A percentile compares a stretch with the other conserved stretches of the same genome.
Conservation (phyloP, 2,329 filamentous ascomycete genomes). For the Ophiostoma sp. region DNA sequence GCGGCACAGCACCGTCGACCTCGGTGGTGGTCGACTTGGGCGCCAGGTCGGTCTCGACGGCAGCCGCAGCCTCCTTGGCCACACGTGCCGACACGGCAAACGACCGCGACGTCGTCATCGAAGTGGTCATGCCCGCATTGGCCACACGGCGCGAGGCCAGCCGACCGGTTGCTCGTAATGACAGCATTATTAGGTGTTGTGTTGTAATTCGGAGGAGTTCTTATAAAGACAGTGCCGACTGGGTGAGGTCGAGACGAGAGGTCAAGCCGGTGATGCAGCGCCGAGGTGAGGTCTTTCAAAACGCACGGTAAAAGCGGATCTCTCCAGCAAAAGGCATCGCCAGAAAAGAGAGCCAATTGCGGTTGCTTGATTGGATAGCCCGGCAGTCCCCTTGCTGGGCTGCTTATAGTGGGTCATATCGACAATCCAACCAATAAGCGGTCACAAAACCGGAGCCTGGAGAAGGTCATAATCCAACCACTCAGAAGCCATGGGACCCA, state of each 20-base stretch:
- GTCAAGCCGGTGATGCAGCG: neutral
- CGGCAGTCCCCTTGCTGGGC: slow-evolving; percentile 3
- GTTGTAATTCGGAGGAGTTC: neutral
- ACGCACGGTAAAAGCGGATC: slow-evolving; percentile 15
- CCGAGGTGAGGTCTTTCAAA: slow-evolving; percentile 18
- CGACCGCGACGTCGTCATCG: slow-evolving; percentile 36
- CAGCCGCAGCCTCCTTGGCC: slow-evolving; percentile 40
- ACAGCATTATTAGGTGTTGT: slow-evolving; percentile 41
- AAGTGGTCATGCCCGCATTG: neutral
- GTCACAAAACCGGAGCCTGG: neutral
- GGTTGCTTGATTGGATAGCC: slow-evolving; percentile 14
- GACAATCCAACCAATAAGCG: neutral
- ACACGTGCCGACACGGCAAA: slow-evolving; percentile 47
- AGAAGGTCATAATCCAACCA: neutral
- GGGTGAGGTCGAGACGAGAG: neutral
- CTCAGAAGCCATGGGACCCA: neutral
- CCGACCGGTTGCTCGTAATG: slow-evolving; percentile 38
- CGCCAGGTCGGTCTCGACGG: slow-evolving; percentile 37
- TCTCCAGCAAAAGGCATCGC: slow-evolving; percentile 6
- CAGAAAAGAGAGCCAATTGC: slow-evolving; percentile 14
- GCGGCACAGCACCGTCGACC: neutral
- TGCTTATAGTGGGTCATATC: neutral
- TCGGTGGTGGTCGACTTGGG: slow-evolving; percentile 42
- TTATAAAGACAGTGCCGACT: neutral
- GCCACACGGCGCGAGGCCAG: slow-evolving; percentile 40